Conservation (phyloP, 345 rosid genomes). For the Brassica napus region DNA sequence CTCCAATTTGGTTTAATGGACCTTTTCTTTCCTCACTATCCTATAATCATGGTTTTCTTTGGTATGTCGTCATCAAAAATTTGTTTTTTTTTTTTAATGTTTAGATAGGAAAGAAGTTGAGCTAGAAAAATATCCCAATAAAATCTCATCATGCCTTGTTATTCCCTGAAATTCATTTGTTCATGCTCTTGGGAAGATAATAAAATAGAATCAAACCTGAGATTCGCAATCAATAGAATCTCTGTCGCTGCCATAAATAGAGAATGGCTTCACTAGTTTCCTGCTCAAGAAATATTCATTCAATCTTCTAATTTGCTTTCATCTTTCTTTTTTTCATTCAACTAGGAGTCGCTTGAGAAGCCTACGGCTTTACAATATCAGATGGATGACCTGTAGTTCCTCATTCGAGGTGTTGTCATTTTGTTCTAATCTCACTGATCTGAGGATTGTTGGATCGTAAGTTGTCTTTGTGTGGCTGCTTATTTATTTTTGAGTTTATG, state of each 20-base stretch:
- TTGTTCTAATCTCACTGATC: slow-evolving; percentile 64
- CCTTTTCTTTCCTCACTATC: slow-evolving; percentile 63
- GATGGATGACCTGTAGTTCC: slow-evolving; percentile 56
- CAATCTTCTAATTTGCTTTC: no score
- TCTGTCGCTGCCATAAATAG: slow-evolving; percentile 47
- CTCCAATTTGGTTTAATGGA: slow-evolving; percentile 53
- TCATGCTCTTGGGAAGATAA: no score
- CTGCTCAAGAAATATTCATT: no score
- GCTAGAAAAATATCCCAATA: background rate
- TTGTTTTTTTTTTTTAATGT: no score
- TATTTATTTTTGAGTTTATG: background rate
- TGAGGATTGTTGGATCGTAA: slow-evolving; percentile 85
- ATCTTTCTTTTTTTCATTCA: background rate
- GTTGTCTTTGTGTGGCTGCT: slow-evolving; percentile 35
- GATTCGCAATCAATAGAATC: background rate
- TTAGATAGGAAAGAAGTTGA: slow-evolving; percentile 1
- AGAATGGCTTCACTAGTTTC: no score
- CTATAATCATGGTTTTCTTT: slow-evolving; percentile 24
- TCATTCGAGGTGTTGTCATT: slow-evolving; percentile 59
- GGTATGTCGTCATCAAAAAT: slow-evolving; percentile 8
- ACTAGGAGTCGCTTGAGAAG: slow-evolving; percentile 60
- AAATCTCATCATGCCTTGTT: no score
- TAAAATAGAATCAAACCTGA: slow-evolving; percentile 34
- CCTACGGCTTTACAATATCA: slow-evolving; percentile 71
- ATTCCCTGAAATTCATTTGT: no score